Evolutionary conservation across 257 asterid genomes (phyloP), one percentile per base, ranked within the genome.

Genomic region (Petrea volubilis): DNA sequence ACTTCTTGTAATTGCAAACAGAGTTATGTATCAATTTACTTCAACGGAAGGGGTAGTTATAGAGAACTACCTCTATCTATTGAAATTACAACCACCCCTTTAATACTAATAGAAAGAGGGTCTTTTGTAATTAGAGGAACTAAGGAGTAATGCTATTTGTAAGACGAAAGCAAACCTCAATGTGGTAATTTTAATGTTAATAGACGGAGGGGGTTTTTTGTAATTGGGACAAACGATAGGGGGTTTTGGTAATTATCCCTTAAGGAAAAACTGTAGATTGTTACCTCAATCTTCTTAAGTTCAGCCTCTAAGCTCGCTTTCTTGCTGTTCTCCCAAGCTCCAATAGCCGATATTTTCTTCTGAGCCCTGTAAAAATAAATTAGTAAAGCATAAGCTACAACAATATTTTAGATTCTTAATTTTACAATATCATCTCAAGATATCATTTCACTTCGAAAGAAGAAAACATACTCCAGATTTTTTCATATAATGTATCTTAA

Each of bases 261-360:
- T n/a, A 33, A 33, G 7, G 38, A 7, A 33, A 33, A 33, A 33
- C 3, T 2, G 38, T 1, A 38, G 9, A 38, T 75, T 52, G 27
- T 74, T 77, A 86, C 91, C 89, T 86, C 91, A 7, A 68, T 71
- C 77, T 83, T 83, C 82, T 83, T 86, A 15, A 86, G 85, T 70
- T 83, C 88, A 17, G 87, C 89, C 28, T 86, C 91, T 51, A 86
- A 73, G 60, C 7, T 69, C 3, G 91, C 91, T 67, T 86, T 86
- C 85, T 68, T 83, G 85, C 88, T 72, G 78, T 86, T 86, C 78
- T 86, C 89, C 91, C 91, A 86, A 34, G 86, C 85, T 41, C 36
- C 77, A 31, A 86, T 59, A 8, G 82, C 40, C 13, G 87, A 83
- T 61, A 79, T 6, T 64, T 79, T 81, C 84, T 77, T 83, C 49